These are phyloP conservation scores for Arthrobotrys conoides DNA, from an alignment of 2,329 filamentous ascomycete genomes.

Conservation along the genomic window DNA sequence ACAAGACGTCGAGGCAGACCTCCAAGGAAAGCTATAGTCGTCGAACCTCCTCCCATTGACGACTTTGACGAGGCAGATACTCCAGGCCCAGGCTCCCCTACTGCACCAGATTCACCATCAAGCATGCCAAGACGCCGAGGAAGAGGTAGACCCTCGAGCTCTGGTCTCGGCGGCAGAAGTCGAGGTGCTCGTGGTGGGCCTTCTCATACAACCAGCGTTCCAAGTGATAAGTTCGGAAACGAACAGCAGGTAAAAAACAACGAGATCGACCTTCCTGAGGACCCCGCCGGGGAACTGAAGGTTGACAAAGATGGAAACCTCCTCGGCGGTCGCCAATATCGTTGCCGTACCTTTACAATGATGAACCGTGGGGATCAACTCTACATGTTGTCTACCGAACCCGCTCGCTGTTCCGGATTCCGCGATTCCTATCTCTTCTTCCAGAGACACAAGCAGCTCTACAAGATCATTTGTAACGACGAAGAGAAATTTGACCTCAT, in stretches of 20 bases:
- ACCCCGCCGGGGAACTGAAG: constrained; percentile 90
- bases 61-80: constrained; percentile 62
- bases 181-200: constrained; percentile 76
- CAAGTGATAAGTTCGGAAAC: constrained; percentile 93
- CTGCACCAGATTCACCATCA: constrained; percentile 77
- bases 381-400: constrained; percentile 99
- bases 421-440: constrained; percentile 98
- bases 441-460: constrained; percentile 97
- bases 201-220: constrained; percentile 83
- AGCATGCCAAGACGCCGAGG: constrained; percentile 71
- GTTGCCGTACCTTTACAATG: constrained; percentile 92
- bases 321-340: constrained; percentile 86
- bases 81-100: constrained; percentile 73
- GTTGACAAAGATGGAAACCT: constrained; percentile 91
- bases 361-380: constrained; percentile 91
- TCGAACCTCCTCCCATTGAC: constrained; percentile 29
- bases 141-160: constrained; percentile 72
- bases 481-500: constrained; percentile 96
- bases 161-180: constrained; percentile 75
- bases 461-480: constrained; percentile 97
- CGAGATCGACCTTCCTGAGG: constrained; percentile 89
- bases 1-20: constrained; percentile 71
- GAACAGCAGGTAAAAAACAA: constrained; percentile 91
- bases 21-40: constrained; percentile 66
- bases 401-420: constrained; percentile 91